These are phyloP conservation scores for Funneliformis caledonium DNA, from an alignment of 371 early-diverging fungal species.

Conservation along the genomic window DNA sequence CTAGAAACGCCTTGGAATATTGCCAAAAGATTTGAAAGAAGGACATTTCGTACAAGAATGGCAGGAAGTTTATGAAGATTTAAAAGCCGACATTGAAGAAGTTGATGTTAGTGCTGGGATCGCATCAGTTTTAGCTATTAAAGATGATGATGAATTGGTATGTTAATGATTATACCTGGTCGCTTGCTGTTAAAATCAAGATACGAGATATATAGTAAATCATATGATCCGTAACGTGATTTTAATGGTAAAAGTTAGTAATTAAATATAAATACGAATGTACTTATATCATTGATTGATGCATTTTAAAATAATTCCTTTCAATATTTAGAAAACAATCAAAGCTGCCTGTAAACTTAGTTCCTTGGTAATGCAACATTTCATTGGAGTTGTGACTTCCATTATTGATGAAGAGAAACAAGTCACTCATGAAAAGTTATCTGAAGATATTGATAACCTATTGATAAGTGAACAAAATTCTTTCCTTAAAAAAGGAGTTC, in stretches of 20 bases:
- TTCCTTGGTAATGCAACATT: constrained; percentile 79
- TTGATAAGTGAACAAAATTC: constrained; percentile 67
- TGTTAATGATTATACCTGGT: constrained; percentile 14
- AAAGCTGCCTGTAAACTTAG: constrained; percentile 76
- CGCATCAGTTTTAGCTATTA: constrained; percentile 78
- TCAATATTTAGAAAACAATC: constrained; percentile 63
- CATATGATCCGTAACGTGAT: too few relatives aligned
- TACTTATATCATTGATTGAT: too few relatives aligned
- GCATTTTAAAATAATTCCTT: not conserved
- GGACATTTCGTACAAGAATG: constrained; percentile 86
- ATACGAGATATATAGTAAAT: too few relatives aligned
- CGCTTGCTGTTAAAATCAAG: too few relatives aligned
- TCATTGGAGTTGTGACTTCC: constrained; percentile 76
- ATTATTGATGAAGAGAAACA: constrained; percentile 88
- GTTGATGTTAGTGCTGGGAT: constrained; percentile 79
- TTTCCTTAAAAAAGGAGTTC: constrained; percentile 68
- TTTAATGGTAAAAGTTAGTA: too few relatives aligned
- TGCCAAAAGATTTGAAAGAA: constrained; percentile 76
- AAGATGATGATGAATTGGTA: constrained; percentile 90
- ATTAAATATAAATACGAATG: too few relatives aligned
- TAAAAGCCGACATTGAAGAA: constrained; percentile 58
- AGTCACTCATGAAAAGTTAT: constrained; percentile 88
- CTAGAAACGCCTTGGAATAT: constrained; percentile 76
- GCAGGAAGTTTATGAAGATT: constrained; percentile 62
- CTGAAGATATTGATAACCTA: constrained; percentile 74